These are phyloP conservation scores for Paramecium sonneborni DNA, from an alignment of 73 alveolate species.

Conservation along the genomic window DNA sequence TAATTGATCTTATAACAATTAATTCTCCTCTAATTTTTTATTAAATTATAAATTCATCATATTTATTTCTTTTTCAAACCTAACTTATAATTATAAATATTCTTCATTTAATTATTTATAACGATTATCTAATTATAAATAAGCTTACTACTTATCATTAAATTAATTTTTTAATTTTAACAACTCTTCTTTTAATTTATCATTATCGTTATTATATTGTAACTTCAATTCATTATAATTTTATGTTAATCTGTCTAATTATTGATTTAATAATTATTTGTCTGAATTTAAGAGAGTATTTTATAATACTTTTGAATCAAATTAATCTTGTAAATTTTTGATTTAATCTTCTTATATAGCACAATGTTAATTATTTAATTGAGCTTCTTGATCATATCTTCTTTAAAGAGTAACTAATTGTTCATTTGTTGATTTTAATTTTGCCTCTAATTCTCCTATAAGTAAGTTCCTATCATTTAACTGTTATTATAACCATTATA, in stretches of 20 bases:
- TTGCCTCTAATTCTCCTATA: neutral
- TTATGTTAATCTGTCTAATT: neutral
- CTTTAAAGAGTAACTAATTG: neutral
- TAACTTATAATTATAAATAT: neutral
- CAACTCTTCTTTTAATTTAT: neutral
- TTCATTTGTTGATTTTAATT: neutral
- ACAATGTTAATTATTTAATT: neutral
- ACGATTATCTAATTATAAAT: neutral
- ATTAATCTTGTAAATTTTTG: neutral
- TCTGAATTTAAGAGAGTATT: neutral
- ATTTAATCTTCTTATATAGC: neutral
- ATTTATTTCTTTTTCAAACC: neutral
- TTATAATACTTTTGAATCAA: neutral
- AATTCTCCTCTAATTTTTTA: neutral
- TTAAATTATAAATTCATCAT: no score
- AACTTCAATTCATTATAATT: no score
- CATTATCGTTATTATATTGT: neutral
- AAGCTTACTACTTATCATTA: neutral
- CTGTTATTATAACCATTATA: neutral
- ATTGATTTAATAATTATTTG: neutral
- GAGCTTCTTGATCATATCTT: conserved; percentile 3
- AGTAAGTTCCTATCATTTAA: neutral
- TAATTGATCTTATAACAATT: neutral
- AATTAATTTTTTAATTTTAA: no score
- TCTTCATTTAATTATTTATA: neutral